phyloP scores from a whole-genome alignment of 1,284 basidiomycete genomes.

The Pyrrhoderma lamaoense region DNA sequence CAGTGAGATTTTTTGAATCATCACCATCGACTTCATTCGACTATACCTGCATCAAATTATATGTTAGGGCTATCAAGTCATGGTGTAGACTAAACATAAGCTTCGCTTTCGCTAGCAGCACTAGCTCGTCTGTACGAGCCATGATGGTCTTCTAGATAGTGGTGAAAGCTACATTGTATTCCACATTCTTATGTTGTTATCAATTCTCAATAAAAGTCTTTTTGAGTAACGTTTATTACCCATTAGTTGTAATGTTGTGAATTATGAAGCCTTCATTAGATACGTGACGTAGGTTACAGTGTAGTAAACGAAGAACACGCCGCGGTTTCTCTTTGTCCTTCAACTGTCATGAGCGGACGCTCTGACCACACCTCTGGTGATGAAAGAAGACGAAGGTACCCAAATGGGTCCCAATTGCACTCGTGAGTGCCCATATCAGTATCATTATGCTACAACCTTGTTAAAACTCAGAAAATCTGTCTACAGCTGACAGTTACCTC shows the following conservation, averaged over 20 bases:
- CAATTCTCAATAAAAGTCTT: no score
- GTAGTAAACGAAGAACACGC: not conserved
- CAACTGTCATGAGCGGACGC: conserved; percentile 5
- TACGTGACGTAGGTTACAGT: no score
- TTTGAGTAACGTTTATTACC: no score
- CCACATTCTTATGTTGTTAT: no score
- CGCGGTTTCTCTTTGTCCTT: not conserved
- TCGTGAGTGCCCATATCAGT: no score
- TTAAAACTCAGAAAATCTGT: no score
- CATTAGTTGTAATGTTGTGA: no score
- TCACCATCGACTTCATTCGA: conserved; percentile 27
- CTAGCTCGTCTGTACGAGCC: conserved; percentile 27
- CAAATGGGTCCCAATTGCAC: conserved; percentile 14
- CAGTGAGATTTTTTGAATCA: conserved; percentile 1
- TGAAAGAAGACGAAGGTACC: conserved; percentile 5
- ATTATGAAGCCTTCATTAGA: no score
- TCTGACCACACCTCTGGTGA: not conserved
- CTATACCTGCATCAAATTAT: conserved; percentile 19
- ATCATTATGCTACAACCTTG: no score
- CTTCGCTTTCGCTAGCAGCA: conserved; percentile 38
- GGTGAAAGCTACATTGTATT: conserved; percentile 35
- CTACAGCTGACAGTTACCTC: conserved; percentile 12
- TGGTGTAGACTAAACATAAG: conserved; percentile 26
- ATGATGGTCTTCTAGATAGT: conserved; percentile 38
- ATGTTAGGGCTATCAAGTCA: conserved; percentile 26